Evolutionary conservation across 78 protist genomes (phyloP).

Genomic region (Capsaspora owczarzaki): DNA sequence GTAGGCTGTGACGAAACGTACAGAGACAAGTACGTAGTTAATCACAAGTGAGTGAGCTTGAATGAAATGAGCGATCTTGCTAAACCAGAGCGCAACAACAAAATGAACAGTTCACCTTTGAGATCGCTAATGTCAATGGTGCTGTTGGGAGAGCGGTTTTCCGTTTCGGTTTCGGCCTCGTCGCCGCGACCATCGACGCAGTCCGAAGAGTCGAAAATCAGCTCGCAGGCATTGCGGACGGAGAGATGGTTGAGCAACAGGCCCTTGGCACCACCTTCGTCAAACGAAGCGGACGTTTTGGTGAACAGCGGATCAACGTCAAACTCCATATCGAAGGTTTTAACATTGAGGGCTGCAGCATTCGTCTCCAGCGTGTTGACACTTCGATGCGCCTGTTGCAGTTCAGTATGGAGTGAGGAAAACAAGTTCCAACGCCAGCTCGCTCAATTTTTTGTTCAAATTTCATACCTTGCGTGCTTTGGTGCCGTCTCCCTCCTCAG

Average conservation of each 20-base stretch:
- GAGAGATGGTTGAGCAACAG: constrained; percentile 51
- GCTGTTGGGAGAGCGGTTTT: too few relatives aligned
- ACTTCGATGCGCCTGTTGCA: too few relatives aligned
- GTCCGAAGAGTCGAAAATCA: constrained; percentile 47
- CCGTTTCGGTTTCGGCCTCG: too few relatives aligned
- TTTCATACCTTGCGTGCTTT: constrained; percentile 2
- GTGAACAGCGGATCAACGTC: constrained; percentile 73
- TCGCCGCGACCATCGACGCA: not conserved
- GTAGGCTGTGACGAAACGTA: too few relatives aligned
- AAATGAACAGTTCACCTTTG: too few relatives aligned
- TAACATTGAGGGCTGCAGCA: constrained; percentile 28
- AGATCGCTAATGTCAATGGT: too few relatives aligned
- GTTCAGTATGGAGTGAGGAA: too few relatives aligned
- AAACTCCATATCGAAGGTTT: constrained; percentile 26
- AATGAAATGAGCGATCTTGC: too few relatives aligned
- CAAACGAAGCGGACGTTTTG: constrained; percentile 67
- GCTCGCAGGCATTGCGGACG: constrained; percentile 25
- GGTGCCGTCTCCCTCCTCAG: constrained; percentile 3
- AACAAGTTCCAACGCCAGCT: too few relatives aligned
- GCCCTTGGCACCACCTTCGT: constrained; percentile 70
- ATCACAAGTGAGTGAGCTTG: too few relatives aligned
- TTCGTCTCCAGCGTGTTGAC: constrained; percentile 52
- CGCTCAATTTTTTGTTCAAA: not conserved
- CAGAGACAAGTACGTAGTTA: too few relatives aligned
- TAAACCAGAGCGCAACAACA: too few relatives aligned